Evolutionary conservation across 371 early-diverging fungal species (phyloP), one percentile per base, ranked within the genome.

Genomic region (Zychaea mexicana): DNA sequence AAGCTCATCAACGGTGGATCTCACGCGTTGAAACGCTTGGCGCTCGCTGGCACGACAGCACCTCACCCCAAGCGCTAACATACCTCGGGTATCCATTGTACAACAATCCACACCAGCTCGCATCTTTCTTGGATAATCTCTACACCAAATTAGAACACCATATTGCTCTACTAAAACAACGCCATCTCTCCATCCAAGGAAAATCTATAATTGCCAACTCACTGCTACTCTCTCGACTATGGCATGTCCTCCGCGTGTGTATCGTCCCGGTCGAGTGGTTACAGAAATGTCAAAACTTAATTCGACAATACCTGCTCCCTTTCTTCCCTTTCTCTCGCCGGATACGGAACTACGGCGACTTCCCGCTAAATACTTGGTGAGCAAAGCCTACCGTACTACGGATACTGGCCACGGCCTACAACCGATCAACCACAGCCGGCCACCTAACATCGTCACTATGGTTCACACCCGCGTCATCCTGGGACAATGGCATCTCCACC

Each of bases 41-140:
- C 8, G 64, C 67, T 17, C 7, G 59, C 12, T 70, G 70, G 68
- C 66, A 69, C 59, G 68, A 69, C 53, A 19, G 49, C 9, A 8
- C 19, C 0, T 57, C 64, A 36, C 1, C 21, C 53, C 1, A 6
- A 0, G 64, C 68, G 5, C 1, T 65, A 6, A 24, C 13, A 0
- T 72, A 72, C 54, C 53, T 75, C 0, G 75, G 72, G 1, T 75
- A 62, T 28, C 70, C 76, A 0, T 33, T 66, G 13, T 32, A 21
- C 19, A 39, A 61, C 2, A 62, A n/a, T n/a, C n/a, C n/a, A n/a
- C n/a, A n/a, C n/a, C n/a, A n/a, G n/a, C n/a, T n/a, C n/a, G n/a
- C n/a, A n/a, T n/a, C n/a, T n/a, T n/a, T n/a, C n/a, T n/a, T 62
- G 19, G 30, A 19, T 52, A 3, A 27, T 0, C 74, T n/a, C n/a